These are phyloP conservation scores for Penicillium manginii DNA, from an alignment of 495 filamentous ascomycete species.

Conservation along the genomic window DNA sequence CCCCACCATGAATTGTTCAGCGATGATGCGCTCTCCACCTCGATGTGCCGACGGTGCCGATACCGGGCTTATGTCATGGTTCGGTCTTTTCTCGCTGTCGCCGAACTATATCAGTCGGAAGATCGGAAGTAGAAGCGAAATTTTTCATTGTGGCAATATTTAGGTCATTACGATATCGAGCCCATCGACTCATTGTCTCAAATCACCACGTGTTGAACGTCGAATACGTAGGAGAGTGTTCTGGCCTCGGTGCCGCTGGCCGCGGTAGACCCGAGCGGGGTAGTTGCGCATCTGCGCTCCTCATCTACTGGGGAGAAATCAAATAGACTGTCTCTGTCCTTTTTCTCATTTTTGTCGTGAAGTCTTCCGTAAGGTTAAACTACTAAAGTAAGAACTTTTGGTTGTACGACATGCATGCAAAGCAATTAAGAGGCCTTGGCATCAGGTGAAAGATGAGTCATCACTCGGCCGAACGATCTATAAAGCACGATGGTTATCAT, in stretches of 20 bases:
- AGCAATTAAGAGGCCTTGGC: neutral
- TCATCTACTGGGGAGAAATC: no score
- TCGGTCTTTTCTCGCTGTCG: conserved; percentile 17
- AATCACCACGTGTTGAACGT: no score
- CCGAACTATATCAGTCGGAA: conserved; percentile 3
- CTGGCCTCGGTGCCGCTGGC: no score
- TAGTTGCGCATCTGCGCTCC: no score
- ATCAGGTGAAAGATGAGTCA: neutral
- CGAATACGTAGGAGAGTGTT: no score
- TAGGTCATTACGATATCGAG: neutral
- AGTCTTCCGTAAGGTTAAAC: no score
- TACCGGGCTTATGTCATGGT: conserved; percentile 26
- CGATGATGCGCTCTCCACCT: conserved; percentile 23
- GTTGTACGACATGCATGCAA: no score
- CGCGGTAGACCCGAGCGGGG: no score
- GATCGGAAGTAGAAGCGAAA: neutral
- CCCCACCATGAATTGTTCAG: conserved; percentile 13
- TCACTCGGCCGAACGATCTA: neutral
- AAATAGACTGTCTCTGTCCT: no score
- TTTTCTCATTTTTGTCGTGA: no score
- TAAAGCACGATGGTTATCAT: neutral
- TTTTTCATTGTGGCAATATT: neutral
- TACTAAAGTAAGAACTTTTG: neutral
- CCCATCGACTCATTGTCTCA: no score
- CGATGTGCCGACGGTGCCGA: conserved; percentile 16